Evolutionary conservation across 2,329 filamentous ascomycete species (phyloP).

Genomic region (Colletotrichum sidae): DNA sequence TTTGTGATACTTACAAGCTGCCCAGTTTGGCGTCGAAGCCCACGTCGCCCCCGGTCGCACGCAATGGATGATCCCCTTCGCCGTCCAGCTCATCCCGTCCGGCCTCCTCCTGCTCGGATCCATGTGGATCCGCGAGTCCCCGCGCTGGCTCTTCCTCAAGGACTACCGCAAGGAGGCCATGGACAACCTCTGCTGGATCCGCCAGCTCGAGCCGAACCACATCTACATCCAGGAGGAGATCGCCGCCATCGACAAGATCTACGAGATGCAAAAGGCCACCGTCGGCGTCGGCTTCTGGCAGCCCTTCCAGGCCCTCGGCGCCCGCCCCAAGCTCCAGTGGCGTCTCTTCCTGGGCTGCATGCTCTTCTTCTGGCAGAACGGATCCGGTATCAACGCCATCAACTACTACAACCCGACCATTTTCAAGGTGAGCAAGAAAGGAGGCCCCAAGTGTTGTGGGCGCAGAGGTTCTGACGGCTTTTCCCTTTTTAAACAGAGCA

Average conservation of each 20-base stretch:
- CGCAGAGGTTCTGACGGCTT: background rate
- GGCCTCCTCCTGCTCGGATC: slow-evolving; percentile 61
- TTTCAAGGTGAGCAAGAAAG: slow-evolving; percentile 56
- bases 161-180: slow-evolving; percentile 63
- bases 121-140: slow-evolving; percentile 65
- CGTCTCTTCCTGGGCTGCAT: slow-evolving; percentile 72
- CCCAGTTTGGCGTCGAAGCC: slow-evolving; percentile 34
- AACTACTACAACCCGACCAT: slow-evolving; percentile 74
- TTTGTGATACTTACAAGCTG: slow-evolving; percentile 45
- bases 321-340: slow-evolving; percentile 63
- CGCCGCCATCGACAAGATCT: slow-evolving; percentile 62
- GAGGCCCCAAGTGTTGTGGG: too few species aligned
- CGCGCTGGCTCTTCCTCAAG: slow-evolving; percentile 69
- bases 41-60: slow-evolving; percentile 34
- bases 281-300: slow-evolving; percentile 71
- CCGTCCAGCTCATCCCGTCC: slow-evolving; percentile 65
- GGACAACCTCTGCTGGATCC: slow-evolving; percentile 65
- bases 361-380: slow-evolving; percentile 77
- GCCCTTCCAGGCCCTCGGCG: slow-evolving; percentile 63
- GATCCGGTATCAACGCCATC: slow-evolving; percentile 73
- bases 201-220: slow-evolving; percentile 59
- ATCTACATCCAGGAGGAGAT: slow-evolving; percentile 74
- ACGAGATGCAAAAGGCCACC: slow-evolving; percentile 61
- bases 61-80: slow-evolving; percentile 63
- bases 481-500: slow-evolving; percentile 17